Percentiles rank a stretch among this genome's conserved stretches.
Evolutionary conservation across 2,329 filamentous ascomycete genomes (phyloP).

Genomic region (Penicillium aurantiogriseum): DNA sequence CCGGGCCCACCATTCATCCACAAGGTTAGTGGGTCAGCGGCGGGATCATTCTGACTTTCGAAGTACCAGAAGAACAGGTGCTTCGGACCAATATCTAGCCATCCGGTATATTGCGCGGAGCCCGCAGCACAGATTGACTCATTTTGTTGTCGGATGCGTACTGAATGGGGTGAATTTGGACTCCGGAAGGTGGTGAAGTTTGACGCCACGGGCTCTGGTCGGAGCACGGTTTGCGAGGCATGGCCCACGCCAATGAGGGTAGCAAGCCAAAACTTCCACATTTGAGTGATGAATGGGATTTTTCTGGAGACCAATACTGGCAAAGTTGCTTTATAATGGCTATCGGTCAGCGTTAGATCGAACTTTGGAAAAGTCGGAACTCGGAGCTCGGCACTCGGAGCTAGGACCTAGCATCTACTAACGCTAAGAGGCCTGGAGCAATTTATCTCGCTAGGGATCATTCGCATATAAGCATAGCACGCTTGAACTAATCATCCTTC

Average conservation of each 20-base stretch:
- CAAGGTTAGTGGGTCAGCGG: slow-evolving; percentile 50
- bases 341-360: background rate
- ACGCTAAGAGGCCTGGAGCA: too few relatives aligned
- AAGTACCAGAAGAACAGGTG: slow-evolving; percentile 45
- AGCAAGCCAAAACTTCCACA: background rate
- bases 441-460: background rate
- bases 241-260: background rate
- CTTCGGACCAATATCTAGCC: slow-evolving; percentile 13
- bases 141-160: slow-evolving; percentile 20
- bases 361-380: background rate
- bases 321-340: background rate
- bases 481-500: too few relatives aligned
- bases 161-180: slow-evolving; percentile 13
- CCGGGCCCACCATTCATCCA: slow-evolving; percentile 57
- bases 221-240: slow-evolving; percentile 5
- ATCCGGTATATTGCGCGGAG: slow-evolving; percentile 20
- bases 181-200: slow-evolving; percentile 7
- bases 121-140: slow-evolving; percentile 17
- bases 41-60: slow-evolving; percentile 43
- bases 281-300: background rate
- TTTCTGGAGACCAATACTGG: too few relatives aligned
- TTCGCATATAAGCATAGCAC: too few relatives aligned
- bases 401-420: background rate
- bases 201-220: background rate
- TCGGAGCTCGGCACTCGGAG: background rate